phyloP scores from a whole-genome alignment of 768 basidiomycete genomes.

The Tephrocybe sp. region DNA sequence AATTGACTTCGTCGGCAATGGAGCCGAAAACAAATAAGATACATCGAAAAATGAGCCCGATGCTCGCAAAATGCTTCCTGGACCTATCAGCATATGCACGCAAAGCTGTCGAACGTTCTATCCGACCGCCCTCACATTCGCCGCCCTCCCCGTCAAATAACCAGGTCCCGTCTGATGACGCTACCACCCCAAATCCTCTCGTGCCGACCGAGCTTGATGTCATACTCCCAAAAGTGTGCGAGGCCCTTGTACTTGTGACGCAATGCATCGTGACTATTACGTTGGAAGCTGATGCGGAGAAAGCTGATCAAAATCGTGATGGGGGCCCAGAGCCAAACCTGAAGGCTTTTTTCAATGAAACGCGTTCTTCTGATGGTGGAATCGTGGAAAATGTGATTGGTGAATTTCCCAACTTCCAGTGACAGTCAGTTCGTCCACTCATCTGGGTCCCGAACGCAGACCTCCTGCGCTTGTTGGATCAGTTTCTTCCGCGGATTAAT shows the following conservation, averaged over 20 bases:
- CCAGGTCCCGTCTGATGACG: slow-evolving; percentile 1
- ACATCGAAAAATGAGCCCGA: slow-evolving; percentile 48
- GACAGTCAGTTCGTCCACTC: slow-evolving; percentile 13
- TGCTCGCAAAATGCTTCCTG: slow-evolving; percentile 65
- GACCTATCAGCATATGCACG: slow-evolving; percentile 60
- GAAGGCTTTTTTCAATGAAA: slow-evolving; percentile 45
- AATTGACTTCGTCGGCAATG: slow-evolving; percentile 28
- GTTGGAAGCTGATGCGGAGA: slow-evolving; percentile 48
- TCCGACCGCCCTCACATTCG: slow-evolving; percentile 29
- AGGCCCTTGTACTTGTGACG: slow-evolving; percentile 74
- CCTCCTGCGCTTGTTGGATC: slow-evolving; percentile 70
- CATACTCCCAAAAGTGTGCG: slow-evolving; percentile 75
- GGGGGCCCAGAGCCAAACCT: slow-evolving; percentile 26
- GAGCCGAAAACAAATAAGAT: slow-evolving; percentile 33
- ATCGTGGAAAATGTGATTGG: slow-evolving; percentile 61
- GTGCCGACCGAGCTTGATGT: slow-evolving; percentile 54
- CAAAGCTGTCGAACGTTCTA: slow-evolving; percentile 47
- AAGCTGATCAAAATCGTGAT: slow-evolving; percentile 19
- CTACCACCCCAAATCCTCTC: slow-evolving; percentile 3
- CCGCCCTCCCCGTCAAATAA: neutral
- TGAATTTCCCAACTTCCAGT: slow-evolving; percentile 18
- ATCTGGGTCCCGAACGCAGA: slow-evolving; percentile 41
- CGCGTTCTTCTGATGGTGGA: slow-evolving; percentile 41
- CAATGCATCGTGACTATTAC: slow-evolving; percentile 73
- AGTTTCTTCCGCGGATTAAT: slow-evolving; percentile 83